Base-by-base conservation (phyloP, 371 early-diverging fungal genomes). In the Capillidium heterosporum region DNA sequence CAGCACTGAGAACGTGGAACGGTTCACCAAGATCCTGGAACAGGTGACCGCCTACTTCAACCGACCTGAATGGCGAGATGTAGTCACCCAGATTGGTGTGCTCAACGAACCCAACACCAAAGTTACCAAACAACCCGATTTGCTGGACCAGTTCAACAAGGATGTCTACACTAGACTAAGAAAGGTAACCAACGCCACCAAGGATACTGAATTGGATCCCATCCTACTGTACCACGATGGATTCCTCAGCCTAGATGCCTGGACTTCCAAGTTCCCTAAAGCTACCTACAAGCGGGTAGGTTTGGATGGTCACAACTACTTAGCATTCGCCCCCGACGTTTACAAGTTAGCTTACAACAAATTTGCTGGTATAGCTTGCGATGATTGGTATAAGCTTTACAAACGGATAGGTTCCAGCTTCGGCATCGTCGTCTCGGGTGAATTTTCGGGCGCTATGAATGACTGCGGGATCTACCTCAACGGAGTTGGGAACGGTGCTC, bases 391-490 rank as follows among this genome's bases (percentile, higher is more conserved):
- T 2, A 35, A 59, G 0, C 56, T 43, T 26, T 56, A 60, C 3
- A 32, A 40, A 0, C 26, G n/a, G 19, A 56, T 60, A 39, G 57
- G 46, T 0, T 32, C 51, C 39, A 32, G 35, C 15, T 68, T 70
- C 32, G 77, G 70, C 0, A 74, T 75, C 2, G 78, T 78, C 0
- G 74, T 86, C 64, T 78, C 79, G 0, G 84, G 84, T 31, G 84
- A 86, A 58, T 86, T 79, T 57, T 82, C 81, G 1, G 59, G 77
- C 3, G 87, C 85, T 1, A 79, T 75, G 31, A 84, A 80, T 48
- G 87, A 84, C 48, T 86, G 87, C 58, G 79, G 81, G 1, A 74
- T 74, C 10, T 82, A 75, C 59, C 59, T 84, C 21, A 84, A 86
- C 57, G 87, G 87, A 7, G 68, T 82, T 27, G 76, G 76, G 8